Evolutionary conservation across 176 grass and related monocot species (phyloP).

Genomic region (Oryza coarctata): DNA sequence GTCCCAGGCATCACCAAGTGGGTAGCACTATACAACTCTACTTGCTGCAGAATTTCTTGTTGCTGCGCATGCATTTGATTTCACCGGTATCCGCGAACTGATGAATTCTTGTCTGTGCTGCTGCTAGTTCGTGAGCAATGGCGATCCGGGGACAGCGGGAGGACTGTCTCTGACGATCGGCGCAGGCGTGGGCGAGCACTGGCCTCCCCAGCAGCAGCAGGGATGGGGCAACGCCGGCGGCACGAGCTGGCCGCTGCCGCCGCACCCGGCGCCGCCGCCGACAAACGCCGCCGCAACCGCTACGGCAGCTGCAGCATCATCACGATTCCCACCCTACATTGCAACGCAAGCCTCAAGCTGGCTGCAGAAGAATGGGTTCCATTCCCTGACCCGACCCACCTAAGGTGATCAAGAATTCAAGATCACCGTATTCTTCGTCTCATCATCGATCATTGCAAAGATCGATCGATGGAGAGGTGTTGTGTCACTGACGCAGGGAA

Average conservation of each 20-base stretch:
- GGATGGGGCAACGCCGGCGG: slow-evolving; percentile 44
- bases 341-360: slow-evolving; percentile 54
- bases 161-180: slow-evolving; percentile 56
- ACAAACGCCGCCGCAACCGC: slow-evolving; percentile 27
- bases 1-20: slow-evolving; percentile 61
- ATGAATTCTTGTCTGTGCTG: not conserved
- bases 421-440: not conserved
- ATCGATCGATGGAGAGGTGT: not conserved
- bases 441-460: slow-evolving; percentile 1
- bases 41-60: not conserved
- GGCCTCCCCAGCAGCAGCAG: slow-evolving; percentile 37
- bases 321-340: slow-evolving; percentile 93
- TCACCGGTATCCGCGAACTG: slow-evolving; percentile 15
- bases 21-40: slow-evolving; percentile 12
- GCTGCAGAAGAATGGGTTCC: slow-evolving; percentile 81
- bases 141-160: slow-evolving; percentile 35
- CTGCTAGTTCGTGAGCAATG: slow-evolving; percentile 34
- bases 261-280: slow-evolving; percentile 6
- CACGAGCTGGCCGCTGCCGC: slow-evolving; percentile 41
- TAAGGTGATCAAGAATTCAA: not conserved
- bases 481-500: not conserved
- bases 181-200: slow-evolving; percentile 29
- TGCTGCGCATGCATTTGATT: not conserved
- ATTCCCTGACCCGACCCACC: slow-evolving; percentile 49
- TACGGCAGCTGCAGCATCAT: slow-evolving; percentile 95